Conservation (phyloP, 169 alveolate genomes). For the Cryptosporidium sp. region DNA sequence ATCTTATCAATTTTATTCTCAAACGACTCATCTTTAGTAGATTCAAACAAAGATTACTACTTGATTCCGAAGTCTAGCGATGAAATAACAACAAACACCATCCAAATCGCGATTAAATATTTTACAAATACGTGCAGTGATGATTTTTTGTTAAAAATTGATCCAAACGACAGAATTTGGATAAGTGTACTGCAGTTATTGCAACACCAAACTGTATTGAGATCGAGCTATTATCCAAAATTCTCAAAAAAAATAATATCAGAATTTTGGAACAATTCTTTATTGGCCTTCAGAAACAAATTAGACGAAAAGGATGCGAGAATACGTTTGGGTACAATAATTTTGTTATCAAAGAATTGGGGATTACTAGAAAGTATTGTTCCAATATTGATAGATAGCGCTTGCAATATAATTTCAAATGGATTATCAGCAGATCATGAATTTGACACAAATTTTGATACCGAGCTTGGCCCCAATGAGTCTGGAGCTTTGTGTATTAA, state of each 20-base stretch:
- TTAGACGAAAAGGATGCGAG: not conserved
- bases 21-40: not conserved
- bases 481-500: not conserved
- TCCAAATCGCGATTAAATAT: constrained; percentile 14
- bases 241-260: constrained; percentile 1
- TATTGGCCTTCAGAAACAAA: not conserved
- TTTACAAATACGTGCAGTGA: constrained; percentile 47
- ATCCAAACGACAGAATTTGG: constrained; percentile 20
- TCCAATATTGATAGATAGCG: not conserved
- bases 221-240: constrained; percentile 11
- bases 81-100: not conserved
- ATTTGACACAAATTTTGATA: not conserved
- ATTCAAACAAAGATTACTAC: not conserved
- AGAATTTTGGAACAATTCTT: constrained; percentile 38
- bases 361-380: not conserved
- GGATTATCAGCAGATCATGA: not conserved
- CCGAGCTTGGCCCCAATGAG: not conserved
- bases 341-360: constrained; percentile 22
- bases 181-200: constrained; percentile 26
- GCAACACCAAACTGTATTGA: not conserved
- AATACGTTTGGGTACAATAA: not conserved
- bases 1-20: constrained; percentile 12
- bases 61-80: not conserved
- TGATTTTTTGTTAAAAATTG: constrained; percentile 7
- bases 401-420: not conserved